Evolutionary conservation across 257 asterid species (phyloP).

Genomic region (Nicotiana otophora): DNA sequence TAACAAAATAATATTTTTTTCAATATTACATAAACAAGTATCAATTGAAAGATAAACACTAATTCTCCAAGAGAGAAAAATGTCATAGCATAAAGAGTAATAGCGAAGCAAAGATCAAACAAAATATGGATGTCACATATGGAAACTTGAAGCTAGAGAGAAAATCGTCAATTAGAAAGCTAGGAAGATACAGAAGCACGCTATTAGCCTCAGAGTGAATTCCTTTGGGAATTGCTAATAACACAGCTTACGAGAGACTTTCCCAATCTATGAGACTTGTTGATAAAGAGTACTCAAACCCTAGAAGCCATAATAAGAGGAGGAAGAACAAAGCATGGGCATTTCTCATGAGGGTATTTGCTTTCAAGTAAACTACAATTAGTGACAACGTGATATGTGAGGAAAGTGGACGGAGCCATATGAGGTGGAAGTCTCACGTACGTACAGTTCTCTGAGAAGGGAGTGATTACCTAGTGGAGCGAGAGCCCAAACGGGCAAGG

Average conservation of each 20-base stretch:
- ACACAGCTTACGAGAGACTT: conserved; percentile 16
- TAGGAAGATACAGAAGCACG: conserved; percentile 23
- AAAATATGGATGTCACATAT: conserved; percentile 9
- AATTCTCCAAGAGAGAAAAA: neutral
- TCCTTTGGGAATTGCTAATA: conserved; percentile 9
- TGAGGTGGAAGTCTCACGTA: no score
- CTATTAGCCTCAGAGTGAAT: conserved; percentile 15
- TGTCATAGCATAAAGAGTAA: neutral
- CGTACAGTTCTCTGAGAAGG: no score
- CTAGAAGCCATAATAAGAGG: neutral
- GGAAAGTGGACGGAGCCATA: neutral
- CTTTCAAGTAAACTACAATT: conserved; percentile 9
- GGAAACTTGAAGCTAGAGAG: conserved; percentile 18
- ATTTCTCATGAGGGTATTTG: conserved; percentile 13
- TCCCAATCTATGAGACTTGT: conserved; percentile 25
- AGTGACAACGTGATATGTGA: neutral
- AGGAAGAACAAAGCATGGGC: conserved; percentile 16
- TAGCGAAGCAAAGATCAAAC: neutral
- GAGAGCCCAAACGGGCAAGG: no score
- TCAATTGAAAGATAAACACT: no score
- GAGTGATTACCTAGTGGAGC: no score
- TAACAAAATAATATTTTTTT: neutral
- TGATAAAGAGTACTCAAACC: neutral
- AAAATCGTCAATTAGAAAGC: neutral
- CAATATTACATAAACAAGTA: neutral